These are phyloP conservation scores for Nannochloris sp. DNA, from an alignment of 139 green algal genomes.

Conservation along the genomic window DNA sequence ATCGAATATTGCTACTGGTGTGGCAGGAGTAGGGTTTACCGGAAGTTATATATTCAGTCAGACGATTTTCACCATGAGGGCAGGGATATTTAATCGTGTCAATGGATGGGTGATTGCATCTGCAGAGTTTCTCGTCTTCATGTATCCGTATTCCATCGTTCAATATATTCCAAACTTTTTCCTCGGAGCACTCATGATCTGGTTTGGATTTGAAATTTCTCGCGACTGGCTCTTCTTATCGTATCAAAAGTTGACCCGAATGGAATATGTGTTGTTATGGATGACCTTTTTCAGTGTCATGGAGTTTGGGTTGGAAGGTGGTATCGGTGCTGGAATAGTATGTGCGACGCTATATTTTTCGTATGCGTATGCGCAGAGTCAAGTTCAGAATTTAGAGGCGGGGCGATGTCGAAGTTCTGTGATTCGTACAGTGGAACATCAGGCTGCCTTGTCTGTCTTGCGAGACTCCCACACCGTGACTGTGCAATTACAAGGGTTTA, in stretches of 20 bases:
- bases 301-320: slow-evolving; percentile 36
- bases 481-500: slow-evolving; percentile 55
- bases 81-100: slow-evolving; percentile 25
- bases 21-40: slow-evolving; percentile 55
- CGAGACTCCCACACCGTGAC: slow-evolving; percentile 30
- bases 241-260: slow-evolving; percentile 37
- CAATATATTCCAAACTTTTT: slow-evolving; percentile 43
- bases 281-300: slow-evolving; percentile 61
- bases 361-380: slow-evolving; percentile 43
- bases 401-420: slow-evolving; percentile 28
- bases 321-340: slow-evolving; percentile 60
- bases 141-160: slow-evolving; percentile 46
- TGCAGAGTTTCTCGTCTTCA: slow-evolving; percentile 53
- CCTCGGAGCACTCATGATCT: slow-evolving; percentile 63
- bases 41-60: slow-evolving; percentile 39
- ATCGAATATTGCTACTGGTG: slow-evolving; percentile 48
- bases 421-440: slow-evolving; percentile 35
- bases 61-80: slow-evolving; percentile 55
- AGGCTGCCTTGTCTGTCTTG: slow-evolving; percentile 31
- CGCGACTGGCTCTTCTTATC: slow-evolving; percentile 53
- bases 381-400: slow-evolving; percentile 32
- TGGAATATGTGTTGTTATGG: slow-evolving; percentile 67
- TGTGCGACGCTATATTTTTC: slow-evolving; percentile 60
- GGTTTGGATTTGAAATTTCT: slow-evolving; percentile 69
- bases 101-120: slow-evolving; percentile 38